Conservation (phyloP, 768 basidiomycete species). For the Boletus reticuloceps region DNA sequence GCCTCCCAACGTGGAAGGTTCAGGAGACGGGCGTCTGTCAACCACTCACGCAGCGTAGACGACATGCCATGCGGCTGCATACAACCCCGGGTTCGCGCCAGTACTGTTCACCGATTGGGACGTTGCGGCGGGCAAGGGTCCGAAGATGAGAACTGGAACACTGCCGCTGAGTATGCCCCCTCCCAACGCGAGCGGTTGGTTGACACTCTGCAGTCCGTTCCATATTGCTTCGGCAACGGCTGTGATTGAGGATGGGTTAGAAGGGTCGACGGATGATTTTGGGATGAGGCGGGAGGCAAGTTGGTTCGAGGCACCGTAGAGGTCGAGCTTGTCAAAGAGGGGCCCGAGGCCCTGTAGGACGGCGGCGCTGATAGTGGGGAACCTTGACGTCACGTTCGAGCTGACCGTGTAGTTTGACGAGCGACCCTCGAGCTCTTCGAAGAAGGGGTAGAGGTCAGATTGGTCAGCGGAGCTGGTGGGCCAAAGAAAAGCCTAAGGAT, state of each 20-base stretch:
- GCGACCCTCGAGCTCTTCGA: slow-evolving; percentile 14
- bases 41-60: slow-evolving; percentile 11
- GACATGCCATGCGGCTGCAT: slow-evolving; percentile 14
- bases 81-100: slow-evolving; percentile 17
- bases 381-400: slow-evolving; percentile 16
- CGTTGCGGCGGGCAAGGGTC: slow-evolving; percentile 5
- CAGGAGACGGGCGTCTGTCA: no score
- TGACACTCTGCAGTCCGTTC: slow-evolving; percentile 14
- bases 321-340: slow-evolving; percentile 1
- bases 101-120: slow-evolving; percentile 5
- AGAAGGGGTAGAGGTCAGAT: slow-evolving; percentile 13
- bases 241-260: slow-evolving; percentile 5
- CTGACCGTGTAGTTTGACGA: slow-evolving; percentile 12
- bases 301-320: slow-evolving; percentile 17
- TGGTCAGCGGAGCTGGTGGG: background rate
- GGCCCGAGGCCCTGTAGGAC: slow-evolving; percentile 6
- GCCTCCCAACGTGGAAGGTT: no score
- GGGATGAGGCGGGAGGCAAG: slow-evolving; percentile 19
- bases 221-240: slow-evolving; percentile 16
- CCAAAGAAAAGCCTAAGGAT: slow-evolving; percentile 14
- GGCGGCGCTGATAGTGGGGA: slow-evolving; percentile 12
- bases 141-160: background rate
- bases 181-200: background rate
- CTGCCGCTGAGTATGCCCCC: background rate
- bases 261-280: slow-evolving; percentile 11